These are phyloP conservation scores for Lactarius akahatsu DNA, from an alignment of 768 basidiomycete genomes.

Conservation along the genomic window DNA sequence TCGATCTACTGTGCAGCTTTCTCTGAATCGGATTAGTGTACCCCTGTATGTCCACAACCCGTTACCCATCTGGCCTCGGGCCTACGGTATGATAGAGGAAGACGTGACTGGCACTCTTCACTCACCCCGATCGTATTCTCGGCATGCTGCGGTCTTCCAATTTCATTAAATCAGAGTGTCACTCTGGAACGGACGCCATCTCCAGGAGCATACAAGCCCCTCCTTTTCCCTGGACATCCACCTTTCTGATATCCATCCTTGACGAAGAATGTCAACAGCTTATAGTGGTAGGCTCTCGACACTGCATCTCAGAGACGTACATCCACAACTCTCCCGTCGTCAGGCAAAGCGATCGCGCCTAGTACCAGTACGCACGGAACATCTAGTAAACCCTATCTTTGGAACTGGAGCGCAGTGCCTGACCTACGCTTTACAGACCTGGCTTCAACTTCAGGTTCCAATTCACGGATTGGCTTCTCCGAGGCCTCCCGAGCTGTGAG, in stretches of 20 bases:
- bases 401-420: background rate
- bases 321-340: background rate
- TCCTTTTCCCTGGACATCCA: background rate
- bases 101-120: background rate
- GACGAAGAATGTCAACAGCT: background rate
- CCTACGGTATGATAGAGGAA: background rate
- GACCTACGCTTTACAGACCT: background rate
- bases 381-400: background rate
- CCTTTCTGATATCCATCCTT: slow-evolving; percentile 1
- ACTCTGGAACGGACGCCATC: background rate
- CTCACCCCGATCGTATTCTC: background rate
- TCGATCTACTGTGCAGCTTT: too few species aligned
- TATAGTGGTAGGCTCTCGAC: slow-evolving; percentile 1
- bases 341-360: background rate
- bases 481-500: background rate
- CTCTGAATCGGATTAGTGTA: background rate
- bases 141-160: background rate
- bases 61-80: background rate
- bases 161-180: background rate
- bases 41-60: background rate
- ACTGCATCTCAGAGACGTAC: background rate
- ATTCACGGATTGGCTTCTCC: background rate
- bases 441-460: slow-evolving; percentile 2
- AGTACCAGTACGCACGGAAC: background rate
- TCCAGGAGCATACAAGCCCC: background rate